phyloP scores from a whole-genome alignment of 805 yeast genomes.

The Ogataea pilisensis region DNA sequence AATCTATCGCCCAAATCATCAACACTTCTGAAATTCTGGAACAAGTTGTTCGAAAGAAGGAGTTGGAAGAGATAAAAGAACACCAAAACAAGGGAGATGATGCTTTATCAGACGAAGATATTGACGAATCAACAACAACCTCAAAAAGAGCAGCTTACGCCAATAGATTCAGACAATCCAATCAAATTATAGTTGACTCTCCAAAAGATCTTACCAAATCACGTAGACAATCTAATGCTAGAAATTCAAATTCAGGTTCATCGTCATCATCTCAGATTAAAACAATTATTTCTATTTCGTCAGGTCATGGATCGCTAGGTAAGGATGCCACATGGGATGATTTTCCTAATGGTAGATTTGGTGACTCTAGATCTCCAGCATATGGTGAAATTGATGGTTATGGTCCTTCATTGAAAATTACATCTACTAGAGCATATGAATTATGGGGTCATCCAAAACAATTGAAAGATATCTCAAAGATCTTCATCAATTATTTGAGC shows the following conservation, averaged over 20 bases:
- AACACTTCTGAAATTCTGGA: conserved; percentile 54
- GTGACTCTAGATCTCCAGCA: conserved; percentile 94
- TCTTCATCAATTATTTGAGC: conserved; percentile 70
- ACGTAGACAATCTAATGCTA: conserved; percentile 10
- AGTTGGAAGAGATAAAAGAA: conserved; percentile 30
- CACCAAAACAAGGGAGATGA: conserved; percentile 29
- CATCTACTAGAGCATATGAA: conserved; percentile 58
- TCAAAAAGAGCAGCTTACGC: conserved; percentile 37
- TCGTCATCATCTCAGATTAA: conserved; percentile 39
- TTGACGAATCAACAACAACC: conserved; percentile 21
- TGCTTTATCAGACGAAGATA: conserved; percentile 31
- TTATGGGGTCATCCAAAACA: conserved; percentile 79
- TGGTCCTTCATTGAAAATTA: conserved; percentile 84
- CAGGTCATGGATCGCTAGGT: conserved; percentile 80
- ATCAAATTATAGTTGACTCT: conserved; percentile 27
- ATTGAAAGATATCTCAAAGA: conserved; percentile 52
- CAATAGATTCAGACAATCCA: conserved; percentile 27
- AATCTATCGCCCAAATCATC: conserved; percentile 82
- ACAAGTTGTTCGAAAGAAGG: conserved; percentile 39
- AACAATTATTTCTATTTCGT: conserved; percentile 69
- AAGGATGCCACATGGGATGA: conserved; percentile 97
- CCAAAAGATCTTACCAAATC: conserved; percentile 11
- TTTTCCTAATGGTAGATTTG: conserved; percentile 92
- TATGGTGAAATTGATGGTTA: conserved; percentile 98
- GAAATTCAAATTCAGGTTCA: conserved; percentile 6